Evolutionary conservation across 495 filamentous ascomycete species (phyloP), one percentile per base, ranked within the genome.

Genomic region (Thermochaetoides thermophila): DNA sequence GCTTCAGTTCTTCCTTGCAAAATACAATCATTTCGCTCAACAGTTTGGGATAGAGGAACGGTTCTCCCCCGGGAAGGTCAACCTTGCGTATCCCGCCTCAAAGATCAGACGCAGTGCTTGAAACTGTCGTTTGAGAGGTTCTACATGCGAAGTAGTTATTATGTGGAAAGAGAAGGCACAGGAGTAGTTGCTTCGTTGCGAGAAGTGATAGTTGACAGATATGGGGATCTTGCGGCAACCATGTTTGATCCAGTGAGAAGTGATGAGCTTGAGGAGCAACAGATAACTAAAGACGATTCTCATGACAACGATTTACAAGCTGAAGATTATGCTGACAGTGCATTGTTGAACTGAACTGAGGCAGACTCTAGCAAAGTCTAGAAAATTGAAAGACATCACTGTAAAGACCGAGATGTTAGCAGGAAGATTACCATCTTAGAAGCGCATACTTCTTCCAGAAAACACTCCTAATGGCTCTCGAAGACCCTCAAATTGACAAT

Each of bases 121-220:
- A 37, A 68, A 61, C 29, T 61, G 61, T 2, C 59, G 42, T 1
- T 46, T 43, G 10, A 56, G 48, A 7, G 49, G 24, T 5, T 50
- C 50, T 5, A 66, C 49, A 37, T 44, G 30, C 7, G 28, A 32
- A 5, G 41, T 36, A 9, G 64, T 43, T n/a, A 59, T 66, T 1
- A 70, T 74, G 44, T 74, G 69, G 55, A 74, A 73, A 39, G 68
- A 73, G 47, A 73, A 73, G 18, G 48, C 60, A 36, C 69, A 71
- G 8, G 32, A 37, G 7, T 66, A 55, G 44, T 73, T 73, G 48
- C 66, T 71, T 44, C 56, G 52, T 8, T 66, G 56, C 0, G 63
- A 56, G 49, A 67, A 67, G 42, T 55, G 49, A 37, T 61, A 69
- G 37, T 66, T 68, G 29, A 71, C 57, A 0, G 65, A 67, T 29